Percentiles rank a stretch among this genome's conserved stretches.
phyloP scores from a whole-genome alignment of 306 rosid species.

The Cajanus cajan region DNA sequence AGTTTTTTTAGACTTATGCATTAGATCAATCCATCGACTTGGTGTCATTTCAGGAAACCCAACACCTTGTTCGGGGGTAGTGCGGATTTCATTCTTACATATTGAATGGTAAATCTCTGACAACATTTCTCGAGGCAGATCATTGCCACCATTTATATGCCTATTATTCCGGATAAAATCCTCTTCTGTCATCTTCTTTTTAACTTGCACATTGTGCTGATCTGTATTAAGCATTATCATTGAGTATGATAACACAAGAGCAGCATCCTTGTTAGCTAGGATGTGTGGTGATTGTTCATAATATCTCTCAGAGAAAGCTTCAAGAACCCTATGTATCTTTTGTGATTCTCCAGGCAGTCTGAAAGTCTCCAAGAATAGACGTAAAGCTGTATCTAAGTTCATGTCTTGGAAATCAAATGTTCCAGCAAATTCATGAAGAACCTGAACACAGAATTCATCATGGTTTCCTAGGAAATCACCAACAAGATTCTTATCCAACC shows the following conservation, averaged over 20 bases:
- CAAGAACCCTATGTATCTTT: constrained; percentile 97
- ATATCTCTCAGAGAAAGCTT: constrained; percentile 98
- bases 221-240: constrained; percentile 95
- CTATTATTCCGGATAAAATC: constrained; percentile 89
- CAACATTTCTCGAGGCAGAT: constrained; percentile 89
- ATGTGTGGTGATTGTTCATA: constrained; percentile 90
- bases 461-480: constrained; percentile 98
- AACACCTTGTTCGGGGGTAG: constrained; percentile 87
- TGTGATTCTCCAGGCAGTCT: constrained; percentile 98
- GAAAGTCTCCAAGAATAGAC: constrained; percentile 90
- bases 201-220: constrained; percentile 95
- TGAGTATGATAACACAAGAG: constrained; percentile 86
- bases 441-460: constrained; percentile 97
- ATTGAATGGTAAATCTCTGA: constrained; percentile 86
- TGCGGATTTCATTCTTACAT: constrained; percentile 95
- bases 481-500: constrained; percentile 97
- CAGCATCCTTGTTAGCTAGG: constrained; percentile 95
- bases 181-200: constrained; percentile 98
- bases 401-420: constrained; percentile 98
- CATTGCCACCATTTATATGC: constrained; percentile 89
- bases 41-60: constrained; percentile 97
- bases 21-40: constrained; percentile 92
- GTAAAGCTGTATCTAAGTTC: constrained; percentile 95
- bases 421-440: constrained; percentile 97
- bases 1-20: constrained; percentile 84